Conservation (phyloP, 805 yeast species). For the Hanseniaspora lachancei region DNA sequence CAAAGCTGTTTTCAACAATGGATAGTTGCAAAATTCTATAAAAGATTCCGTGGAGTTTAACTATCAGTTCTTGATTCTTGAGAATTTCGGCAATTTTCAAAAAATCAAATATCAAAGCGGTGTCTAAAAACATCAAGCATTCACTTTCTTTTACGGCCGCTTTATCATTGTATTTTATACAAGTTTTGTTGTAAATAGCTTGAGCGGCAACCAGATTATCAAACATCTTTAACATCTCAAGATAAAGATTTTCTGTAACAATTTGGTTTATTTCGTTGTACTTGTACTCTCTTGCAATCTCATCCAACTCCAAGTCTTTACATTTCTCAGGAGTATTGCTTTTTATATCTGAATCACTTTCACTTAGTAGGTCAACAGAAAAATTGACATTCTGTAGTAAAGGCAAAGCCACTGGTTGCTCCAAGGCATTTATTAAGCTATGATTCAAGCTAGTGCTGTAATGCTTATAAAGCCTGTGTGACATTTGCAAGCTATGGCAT, state of each 20-base stretch:
- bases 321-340: background rate
- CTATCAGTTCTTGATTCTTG: background rate
- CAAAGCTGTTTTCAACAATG: background rate
- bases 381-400: background rate
- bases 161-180: background rate
- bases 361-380: background rate
- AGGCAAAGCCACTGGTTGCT: background rate
- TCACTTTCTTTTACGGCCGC: background rate
- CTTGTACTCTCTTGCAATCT: background rate
- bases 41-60: background rate
- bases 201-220: background rate
- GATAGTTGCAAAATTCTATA: background rate
- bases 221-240: background rate
- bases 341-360: background rate
- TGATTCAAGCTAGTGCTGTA: background rate
- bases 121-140: background rate
- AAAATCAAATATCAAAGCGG: background rate
- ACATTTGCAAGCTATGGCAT: background rate
- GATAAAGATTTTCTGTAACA: background rate
- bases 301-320: background rate
- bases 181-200: background rate
- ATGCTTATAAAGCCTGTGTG: background rate
- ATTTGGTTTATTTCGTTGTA: background rate
- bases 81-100: background rate
- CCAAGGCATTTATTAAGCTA: background rate